Conservation (phyloP, 2,329 filamentous ascomycete species). For the Talaromyces funiculosus region DNA sequence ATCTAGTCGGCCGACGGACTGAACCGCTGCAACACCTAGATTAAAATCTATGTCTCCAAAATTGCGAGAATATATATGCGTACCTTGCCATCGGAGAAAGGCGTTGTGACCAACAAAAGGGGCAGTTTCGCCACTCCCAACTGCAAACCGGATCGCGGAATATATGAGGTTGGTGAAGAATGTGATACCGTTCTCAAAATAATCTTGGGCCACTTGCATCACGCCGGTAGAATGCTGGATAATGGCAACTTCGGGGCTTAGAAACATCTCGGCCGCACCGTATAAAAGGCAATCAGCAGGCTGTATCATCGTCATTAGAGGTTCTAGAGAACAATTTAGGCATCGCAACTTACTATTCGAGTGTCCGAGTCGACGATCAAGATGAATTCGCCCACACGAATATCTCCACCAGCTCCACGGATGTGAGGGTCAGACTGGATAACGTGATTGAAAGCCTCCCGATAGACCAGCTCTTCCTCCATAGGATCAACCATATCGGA, state of each 20-base stretch:
- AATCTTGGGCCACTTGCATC: conserved; percentile 67
- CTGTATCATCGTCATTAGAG: neutral
- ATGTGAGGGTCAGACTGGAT: conserved; percentile 48
- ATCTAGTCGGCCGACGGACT: conserved; percentile 52
- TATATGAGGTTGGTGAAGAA: conserved; percentile 78
- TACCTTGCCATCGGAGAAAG: conserved; percentile 58
- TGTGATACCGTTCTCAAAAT: conserved; percentile 71
- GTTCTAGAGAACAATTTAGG: neutral
- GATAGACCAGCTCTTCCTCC: conserved; percentile 41
- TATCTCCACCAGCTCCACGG: conserved; percentile 68
- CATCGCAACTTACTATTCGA: conserved; percentile 41
- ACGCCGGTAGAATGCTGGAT: conserved; percentile 68
- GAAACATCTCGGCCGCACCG: conserved; percentile 66
- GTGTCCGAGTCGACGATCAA: conserved; percentile 66
- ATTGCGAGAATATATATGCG: neutral
- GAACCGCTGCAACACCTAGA: conserved; percentile 43
- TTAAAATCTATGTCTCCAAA: neutral
- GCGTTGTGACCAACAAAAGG: conserved; percentile 77
- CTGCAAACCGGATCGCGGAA: conserved; percentile 64
- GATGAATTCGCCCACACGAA: conserved; percentile 76
- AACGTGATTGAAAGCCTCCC: conserved; percentile 38
- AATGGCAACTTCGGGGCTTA: conserved; percentile 64
- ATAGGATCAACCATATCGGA: conserved; percentile 25
- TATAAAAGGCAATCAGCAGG: conserved; percentile 63
- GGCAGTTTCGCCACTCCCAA: conserved; percentile 65